Conservation (phyloP, 176 grass and related monocot genomes). For the Paspalum notatum region DNA sequence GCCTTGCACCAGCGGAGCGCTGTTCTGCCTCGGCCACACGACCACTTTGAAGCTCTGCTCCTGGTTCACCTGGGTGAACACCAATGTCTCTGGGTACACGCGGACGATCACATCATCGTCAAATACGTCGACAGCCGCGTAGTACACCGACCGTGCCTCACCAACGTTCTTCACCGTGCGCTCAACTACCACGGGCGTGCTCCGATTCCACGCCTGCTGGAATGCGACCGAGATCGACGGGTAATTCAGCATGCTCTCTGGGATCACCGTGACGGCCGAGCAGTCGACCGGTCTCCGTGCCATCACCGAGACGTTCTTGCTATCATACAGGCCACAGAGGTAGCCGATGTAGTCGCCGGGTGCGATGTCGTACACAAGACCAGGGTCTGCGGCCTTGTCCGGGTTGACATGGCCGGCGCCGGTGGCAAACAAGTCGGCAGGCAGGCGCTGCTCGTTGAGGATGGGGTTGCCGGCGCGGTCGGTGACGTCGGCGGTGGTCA, state of each 20-base stretch:
- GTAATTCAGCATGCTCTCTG: slow-evolving; percentile 45
- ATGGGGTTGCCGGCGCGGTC: slow-evolving; percentile 40
- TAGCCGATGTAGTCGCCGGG: slow-evolving; percentile 42
- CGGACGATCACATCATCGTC: background rate
- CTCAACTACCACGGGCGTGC: background rate
- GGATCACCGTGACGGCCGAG: slow-evolving; percentile 28
- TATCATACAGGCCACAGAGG: slow-evolving; percentile 54
- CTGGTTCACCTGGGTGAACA: slow-evolving; percentile 36
- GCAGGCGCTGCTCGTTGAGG: slow-evolving; percentile 23
- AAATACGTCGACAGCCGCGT: slow-evolving; percentile 13
- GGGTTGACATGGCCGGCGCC: slow-evolving; percentile 63
- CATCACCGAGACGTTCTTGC: slow-evolving; percentile 43
- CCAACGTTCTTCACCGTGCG: slow-evolving; percentile 60
- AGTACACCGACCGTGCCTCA: slow-evolving; percentile 31
- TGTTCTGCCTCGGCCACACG: background rate
- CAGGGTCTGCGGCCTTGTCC: slow-evolving; percentile 46
- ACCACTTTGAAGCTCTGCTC: slow-evolving; percentile 33
- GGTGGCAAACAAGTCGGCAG: slow-evolving; percentile 46
- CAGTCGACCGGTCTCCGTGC: slow-evolving; percentile 29
- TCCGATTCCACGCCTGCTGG: background rate
- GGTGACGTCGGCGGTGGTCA: slow-evolving; percentile 58
- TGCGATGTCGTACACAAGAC: slow-evolving; percentile 43
- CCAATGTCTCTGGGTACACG: background rate
- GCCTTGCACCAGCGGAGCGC: slow-evolving; percentile 18
- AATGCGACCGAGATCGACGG: slow-evolving; percentile 47